Conservation (phyloP, 441 rosid genomes). For the Populus hybrid region DNA sequence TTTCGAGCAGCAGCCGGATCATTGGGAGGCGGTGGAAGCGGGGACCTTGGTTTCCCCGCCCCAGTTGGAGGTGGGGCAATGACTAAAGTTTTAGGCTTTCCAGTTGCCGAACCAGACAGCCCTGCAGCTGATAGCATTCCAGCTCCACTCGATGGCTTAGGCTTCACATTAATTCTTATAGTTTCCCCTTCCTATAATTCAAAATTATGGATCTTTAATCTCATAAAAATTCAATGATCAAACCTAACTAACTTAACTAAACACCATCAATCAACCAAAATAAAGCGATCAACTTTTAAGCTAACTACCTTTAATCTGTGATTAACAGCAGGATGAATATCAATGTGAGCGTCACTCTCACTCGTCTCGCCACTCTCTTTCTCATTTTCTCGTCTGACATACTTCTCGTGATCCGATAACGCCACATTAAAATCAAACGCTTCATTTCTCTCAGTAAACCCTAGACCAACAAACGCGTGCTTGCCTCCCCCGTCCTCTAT, state of each 20-base stretch:
- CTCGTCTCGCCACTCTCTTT: conserved; percentile 67
- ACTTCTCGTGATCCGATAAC: conserved; percentile 91
- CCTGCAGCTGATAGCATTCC: conserved; percentile 98
- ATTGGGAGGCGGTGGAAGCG: conserved; percentile 90
- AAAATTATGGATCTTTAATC: conserved; percentile 14
- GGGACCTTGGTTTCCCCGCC: conserved; percentile 55
- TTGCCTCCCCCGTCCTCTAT: conserved; percentile 92
- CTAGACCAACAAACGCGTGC: conserved; percentile 90
- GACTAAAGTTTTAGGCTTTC: conserved; percentile 54
- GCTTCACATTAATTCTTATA: conserved; percentile 91
- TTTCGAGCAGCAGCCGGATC: conserved; percentile 67
- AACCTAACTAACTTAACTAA: no score
- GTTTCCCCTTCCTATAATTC: conserved; percentile 90
- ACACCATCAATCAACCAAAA: no score
- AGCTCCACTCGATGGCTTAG: conserved; percentile 72
- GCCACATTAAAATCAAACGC: conserved; percentile 99
- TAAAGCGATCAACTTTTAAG: not conserved
- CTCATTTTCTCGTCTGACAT: conserved; percentile 71
- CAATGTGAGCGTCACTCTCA: conserved; percentile 65
- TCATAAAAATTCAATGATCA: conserved; percentile 6
- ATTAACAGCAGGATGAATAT: conserved; percentile 95
- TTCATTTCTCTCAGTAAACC: conserved; percentile 87
- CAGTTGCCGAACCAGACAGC: conserved; percentile 52
- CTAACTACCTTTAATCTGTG: conserved; percentile 76
- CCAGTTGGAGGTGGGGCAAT: conserved; percentile 84